A percentile compares a stretch with the other conserved stretches of the same genome.
Evolutionary conservation across 106 monocot genomes (phyloP).

Genomic region (Posidonia australis): DNA sequence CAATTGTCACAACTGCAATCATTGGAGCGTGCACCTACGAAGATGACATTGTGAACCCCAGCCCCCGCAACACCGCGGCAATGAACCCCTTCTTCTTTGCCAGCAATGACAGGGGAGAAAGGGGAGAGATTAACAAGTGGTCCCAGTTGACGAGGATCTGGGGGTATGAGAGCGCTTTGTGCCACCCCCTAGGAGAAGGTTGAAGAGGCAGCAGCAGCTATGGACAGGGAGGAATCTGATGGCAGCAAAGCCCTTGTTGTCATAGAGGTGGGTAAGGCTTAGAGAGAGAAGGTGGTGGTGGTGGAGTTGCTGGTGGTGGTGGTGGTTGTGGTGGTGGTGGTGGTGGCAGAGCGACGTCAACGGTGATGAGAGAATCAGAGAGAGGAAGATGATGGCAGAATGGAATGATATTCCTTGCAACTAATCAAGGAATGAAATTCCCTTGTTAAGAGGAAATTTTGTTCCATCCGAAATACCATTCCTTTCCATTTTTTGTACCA

Average conservation of each 20-base stretch:
- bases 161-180: neutral
- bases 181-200: neutral
- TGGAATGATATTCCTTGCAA: too few species aligned
- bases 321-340: too few species aligned
- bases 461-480: too few species aligned
- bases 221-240: neutral
- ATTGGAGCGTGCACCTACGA: constrained; percentile 23
- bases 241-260: neutral
- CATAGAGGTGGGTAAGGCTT: neutral
- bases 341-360: too few species aligned
- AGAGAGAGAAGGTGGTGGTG: neutral
- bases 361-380: too few species aligned
- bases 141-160: neutral
- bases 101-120: neutral
- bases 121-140: neutral
- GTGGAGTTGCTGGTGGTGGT: neutral
- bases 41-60: constrained; percentile 37
- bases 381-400: too few species aligned
- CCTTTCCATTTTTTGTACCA: too few species aligned
- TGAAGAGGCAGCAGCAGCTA: neutral
- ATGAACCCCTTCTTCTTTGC: constrained; percentile 31
- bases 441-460: too few species aligned
- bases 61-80: constrained; percentile 32
- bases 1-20: constrained; percentile 16
- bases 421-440: too few species aligned